Conservation (phyloP, 768 basidiomycete species). For the Cystofilobasidium capitatum region DNA sequence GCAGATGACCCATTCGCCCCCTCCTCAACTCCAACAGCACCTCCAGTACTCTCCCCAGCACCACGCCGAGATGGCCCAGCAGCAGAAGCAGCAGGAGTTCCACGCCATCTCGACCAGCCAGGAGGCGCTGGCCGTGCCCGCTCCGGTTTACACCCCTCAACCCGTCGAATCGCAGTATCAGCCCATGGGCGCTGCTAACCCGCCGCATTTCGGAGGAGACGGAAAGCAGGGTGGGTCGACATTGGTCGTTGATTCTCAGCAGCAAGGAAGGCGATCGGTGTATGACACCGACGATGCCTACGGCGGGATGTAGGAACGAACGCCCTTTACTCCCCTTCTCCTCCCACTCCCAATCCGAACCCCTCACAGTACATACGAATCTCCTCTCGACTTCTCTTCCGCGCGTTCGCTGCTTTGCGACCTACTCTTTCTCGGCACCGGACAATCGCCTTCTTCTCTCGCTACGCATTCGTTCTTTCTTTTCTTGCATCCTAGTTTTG, state of each 20-base stretch:
- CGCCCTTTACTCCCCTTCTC: too few relatives aligned
- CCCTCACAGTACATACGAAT: too few relatives aligned
- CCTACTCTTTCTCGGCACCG: too few relatives aligned
- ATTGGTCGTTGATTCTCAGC: too few relatives aligned
- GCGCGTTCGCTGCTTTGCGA: too few relatives aligned
- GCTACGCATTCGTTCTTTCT: too few relatives aligned
- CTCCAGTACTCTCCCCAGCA: background rate
- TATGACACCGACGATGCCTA: slow-evolving; percentile 3
- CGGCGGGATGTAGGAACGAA: slow-evolving; percentile 5
- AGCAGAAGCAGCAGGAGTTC: background rate
- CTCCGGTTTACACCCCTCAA: background rate
- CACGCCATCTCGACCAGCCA: background rate
- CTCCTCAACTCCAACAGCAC: background rate
- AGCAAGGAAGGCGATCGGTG: background rate
- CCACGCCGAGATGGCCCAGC: background rate
- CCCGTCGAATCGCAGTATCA: background rate
- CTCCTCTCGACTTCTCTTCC: too few relatives aligned
- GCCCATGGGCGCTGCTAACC: background rate
- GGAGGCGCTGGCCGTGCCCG: background rate
- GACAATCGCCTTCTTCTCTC: too few relatives aligned
- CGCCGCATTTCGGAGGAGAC: too few relatives aligned
- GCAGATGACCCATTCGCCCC: background rate
- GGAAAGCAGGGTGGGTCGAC: background rate
- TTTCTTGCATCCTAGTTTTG: too few relatives aligned
- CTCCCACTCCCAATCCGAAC: too few relatives aligned